Evolutionary conservation across 1,284 basidiomycete genomes (phyloP).

Genomic region (Ustilago loliicola): DNA sequence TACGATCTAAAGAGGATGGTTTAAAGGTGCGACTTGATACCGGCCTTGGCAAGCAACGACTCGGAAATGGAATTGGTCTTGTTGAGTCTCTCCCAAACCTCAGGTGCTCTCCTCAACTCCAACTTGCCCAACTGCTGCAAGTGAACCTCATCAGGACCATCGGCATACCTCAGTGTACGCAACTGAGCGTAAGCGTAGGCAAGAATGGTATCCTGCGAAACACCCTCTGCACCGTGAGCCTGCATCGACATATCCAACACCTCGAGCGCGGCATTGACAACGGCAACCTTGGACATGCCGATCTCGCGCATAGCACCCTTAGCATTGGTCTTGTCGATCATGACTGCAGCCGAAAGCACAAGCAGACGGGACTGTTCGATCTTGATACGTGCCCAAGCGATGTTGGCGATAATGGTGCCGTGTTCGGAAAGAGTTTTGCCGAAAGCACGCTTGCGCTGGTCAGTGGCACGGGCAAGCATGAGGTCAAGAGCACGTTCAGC

Average conservation of each 20-base stretch:
- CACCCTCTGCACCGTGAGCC: constrained; percentile 88
- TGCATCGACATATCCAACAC: constrained; percentile 96
- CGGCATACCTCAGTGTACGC: constrained; percentile 75
- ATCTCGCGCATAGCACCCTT: constrained; percentile 98
- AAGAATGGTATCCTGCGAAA: constrained; percentile 89
- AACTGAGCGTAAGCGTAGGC: constrained; percentile 83
- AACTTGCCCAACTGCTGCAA: constrained; percentile 91
- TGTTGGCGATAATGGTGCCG: constrained; percentile 90
- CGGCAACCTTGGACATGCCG: constrained; percentile 90
- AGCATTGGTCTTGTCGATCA: constrained; percentile 90
- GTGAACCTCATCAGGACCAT: constrained; percentile 78
- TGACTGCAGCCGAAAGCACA: constrained; percentile 91
- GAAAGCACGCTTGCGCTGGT: constrained; percentile 90
- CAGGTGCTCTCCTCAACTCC: constrained; percentile 73
- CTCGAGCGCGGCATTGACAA: constrained; percentile 86
- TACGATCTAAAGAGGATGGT: background rate
- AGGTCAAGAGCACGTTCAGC: constrained; percentile 88
- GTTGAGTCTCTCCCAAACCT: constrained; percentile 57
- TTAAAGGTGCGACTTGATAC: constrained; percentile 59
- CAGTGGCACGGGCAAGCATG: constrained; percentile 91
- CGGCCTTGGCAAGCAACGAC: constrained; percentile 46
- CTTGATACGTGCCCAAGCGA: constrained; percentile 91
- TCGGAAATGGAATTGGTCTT: constrained; percentile 40
- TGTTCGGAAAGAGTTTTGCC: constrained; percentile 92
- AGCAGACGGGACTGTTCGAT: constrained; percentile 89